Conservation (phyloP, 768 basidiomycete species). For the Auriscalpium orientale region DNA sequence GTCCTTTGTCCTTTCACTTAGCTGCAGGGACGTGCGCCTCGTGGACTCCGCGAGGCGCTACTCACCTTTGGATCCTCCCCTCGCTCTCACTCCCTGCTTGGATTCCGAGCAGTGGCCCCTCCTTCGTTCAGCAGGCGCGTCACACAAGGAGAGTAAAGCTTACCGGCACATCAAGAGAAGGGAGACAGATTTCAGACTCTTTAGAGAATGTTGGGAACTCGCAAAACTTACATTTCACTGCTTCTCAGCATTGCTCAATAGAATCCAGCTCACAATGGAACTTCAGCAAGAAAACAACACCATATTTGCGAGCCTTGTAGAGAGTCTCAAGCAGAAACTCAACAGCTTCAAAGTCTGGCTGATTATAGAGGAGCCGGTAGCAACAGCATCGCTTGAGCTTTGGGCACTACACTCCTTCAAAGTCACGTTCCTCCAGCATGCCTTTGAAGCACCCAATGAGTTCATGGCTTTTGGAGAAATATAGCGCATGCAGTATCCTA, state of each 20-base stretch:
- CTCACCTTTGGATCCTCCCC: no score
- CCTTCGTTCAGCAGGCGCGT: background rate
- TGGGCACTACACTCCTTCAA: conserved; percentile 22
- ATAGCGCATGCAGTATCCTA: conserved; percentile 16
- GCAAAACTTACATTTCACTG: background rate
- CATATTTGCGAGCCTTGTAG: conserved; percentile 23
- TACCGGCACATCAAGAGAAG: background rate
- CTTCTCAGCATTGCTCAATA: conserved; percentile 33
- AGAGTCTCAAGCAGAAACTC: conserved; percentile 28
- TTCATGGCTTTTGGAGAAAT: background rate
- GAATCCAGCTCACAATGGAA: conserved; percentile 42
- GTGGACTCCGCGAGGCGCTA: no score
- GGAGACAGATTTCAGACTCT: conserved; percentile 27
- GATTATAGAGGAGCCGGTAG: conserved; percentile 28
- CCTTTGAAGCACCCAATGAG: conserved; percentile 22
- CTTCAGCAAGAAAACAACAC: conserved; percentile 35
- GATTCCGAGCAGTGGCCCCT: no score
- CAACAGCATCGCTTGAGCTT: conserved; percentile 35
- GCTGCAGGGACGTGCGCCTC: no score
- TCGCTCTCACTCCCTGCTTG: no score
- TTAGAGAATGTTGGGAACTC: conserved; percentile 5
- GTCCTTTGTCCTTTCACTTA: no score
- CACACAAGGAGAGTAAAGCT: background rate
- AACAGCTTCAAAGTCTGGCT: conserved; percentile 35
- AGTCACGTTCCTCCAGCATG: conserved; percentile 33